These are phyloP conservation scores for Magnusiomyces sp. DNA, from an alignment of 1,139 yeast genomes.

Conservation along the genomic window DNA sequence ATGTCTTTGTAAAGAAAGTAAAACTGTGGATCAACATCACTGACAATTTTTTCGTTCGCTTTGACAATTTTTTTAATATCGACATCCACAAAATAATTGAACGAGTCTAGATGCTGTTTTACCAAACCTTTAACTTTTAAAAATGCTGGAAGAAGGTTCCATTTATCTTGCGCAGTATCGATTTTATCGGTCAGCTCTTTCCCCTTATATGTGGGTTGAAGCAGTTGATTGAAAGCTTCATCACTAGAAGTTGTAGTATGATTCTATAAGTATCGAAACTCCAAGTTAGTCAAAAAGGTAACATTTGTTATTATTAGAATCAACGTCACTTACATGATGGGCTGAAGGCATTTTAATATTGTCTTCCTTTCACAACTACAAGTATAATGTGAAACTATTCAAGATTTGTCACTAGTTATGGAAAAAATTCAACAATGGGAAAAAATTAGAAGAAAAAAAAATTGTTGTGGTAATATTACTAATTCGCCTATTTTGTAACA, in stretches of 20 bases:
- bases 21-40: constrained; percentile 96
- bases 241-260: constrained; percentile 12
- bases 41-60: constrained; percentile 81
- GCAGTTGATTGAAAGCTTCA: constrained; percentile 52
- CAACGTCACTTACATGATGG: no score
- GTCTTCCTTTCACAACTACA: no score
- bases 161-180: constrained; percentile 82
- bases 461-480: not conserved
- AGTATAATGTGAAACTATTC: no score
- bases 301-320: no score
- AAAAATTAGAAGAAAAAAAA: not conserved
- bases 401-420: no score
- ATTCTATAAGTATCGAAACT: not conserved
- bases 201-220: constrained; percentile 78
- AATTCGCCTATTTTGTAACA: not conserved
- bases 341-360: no score
- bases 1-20: constrained; percentile 87
- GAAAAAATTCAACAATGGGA: not conserved
- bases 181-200: constrained; percentile 80
- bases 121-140: constrained; percentile 92
- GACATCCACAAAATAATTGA: constrained; percentile 88
- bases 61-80: constrained; percentile 85
- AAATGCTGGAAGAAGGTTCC: constrained; percentile 94
- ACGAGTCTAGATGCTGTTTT: constrained; percentile 94
- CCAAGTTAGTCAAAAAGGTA: no score